Evolutionary conservation across 2,329 filamentous ascomycete genomes (phyloP), one percentile per base, ranked within the genome.

Genomic region (Chaetomium sp.): DNA sequence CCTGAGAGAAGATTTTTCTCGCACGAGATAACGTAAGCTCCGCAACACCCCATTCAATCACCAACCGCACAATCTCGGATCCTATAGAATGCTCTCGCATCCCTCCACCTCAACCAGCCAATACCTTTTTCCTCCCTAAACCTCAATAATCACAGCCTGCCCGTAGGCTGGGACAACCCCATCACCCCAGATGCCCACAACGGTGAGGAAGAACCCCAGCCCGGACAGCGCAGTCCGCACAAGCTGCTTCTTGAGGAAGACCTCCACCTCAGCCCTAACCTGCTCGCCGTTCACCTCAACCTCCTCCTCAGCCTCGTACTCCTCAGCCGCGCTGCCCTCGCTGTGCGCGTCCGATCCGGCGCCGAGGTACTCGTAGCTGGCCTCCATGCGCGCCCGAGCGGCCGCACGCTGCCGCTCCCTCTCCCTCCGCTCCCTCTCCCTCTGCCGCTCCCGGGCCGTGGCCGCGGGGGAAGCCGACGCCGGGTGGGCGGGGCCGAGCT

Each of bases 181-280:
- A 73, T 89, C 87, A 5, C 87, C 87, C 87, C 87, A 90, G 71
- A 90, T 84, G 19, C 87, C 87, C 42, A 89, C 77, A 21, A 89
- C 80, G 23, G 86, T 83, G 79, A 90, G 82, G 61, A 80, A 75
- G 75, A 90, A 89, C 4, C 82, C 86, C 51, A 85, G 63, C 3
- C 83, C 83, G 2, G 84, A 80, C 33, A 88, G 71, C 6, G 77
- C 80, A 9, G 84, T 84, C 74, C 85, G 81, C 12, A 84, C 78
- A 35, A 84, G 68, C 71, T 87, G 84, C 69, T 80, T 82, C 73
- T 80, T 81, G 50, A 82, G 78, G 70, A 87, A 83, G 7, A 77
- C 76, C 75, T 88, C 83, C 56, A 88, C 83, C 73, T 83, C 80
- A 54, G 75, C 79, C 68, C 84, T 80, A 53, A 89, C 82, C 71